A percentile compares a stretch with the other conserved stretches of the same genome.
Conservation (phyloP, 305 asterid species). For the Fraxinus albicans region DNA sequence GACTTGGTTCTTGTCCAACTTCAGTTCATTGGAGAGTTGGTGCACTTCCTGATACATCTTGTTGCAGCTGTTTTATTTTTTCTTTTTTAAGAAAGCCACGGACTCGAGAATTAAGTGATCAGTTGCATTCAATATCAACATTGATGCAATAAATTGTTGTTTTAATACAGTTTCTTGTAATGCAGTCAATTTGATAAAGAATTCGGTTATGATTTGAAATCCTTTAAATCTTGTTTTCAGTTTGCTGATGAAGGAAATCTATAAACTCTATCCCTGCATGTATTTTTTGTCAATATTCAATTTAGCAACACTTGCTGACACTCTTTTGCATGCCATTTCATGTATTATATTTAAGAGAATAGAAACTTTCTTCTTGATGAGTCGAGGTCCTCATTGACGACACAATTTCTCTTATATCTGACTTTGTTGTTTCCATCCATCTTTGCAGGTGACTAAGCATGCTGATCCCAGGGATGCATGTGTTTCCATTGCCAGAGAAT, state of each 20-base stretch:
- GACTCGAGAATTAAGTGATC: conserved; percentile 1
- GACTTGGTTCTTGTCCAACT: background rate
- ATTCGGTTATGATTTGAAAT: background rate
- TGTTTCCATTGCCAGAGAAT: conserved; percentile 74
- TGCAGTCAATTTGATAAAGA: background rate
- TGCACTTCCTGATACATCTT: background rate
- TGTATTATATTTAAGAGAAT: background rate
- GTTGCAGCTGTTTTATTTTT: background rate
- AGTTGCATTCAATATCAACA: background rate
- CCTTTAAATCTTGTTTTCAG: background rate
- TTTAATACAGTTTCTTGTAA: background rate
- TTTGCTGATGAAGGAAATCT: background rate
- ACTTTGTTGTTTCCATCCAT: background rate
- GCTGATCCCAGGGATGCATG: conserved; percentile 86
- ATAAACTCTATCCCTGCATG: background rate
- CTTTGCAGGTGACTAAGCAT: conserved; percentile 61
- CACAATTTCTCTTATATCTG: conserved; percentile 11
- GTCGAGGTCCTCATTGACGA: background rate
- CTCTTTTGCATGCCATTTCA: background rate
- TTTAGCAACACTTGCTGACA: background rate
- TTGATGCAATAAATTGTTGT: background rate
- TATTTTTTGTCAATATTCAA: background rate
- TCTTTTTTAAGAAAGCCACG: background rate
- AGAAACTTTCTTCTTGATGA: background rate
- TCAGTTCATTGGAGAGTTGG: background rate